A percentile compares a stretch with the other conserved stretches of the same genome.
Conservation (phyloP, 345 rosid species). For the Eucalyptus rudis region DNA sequence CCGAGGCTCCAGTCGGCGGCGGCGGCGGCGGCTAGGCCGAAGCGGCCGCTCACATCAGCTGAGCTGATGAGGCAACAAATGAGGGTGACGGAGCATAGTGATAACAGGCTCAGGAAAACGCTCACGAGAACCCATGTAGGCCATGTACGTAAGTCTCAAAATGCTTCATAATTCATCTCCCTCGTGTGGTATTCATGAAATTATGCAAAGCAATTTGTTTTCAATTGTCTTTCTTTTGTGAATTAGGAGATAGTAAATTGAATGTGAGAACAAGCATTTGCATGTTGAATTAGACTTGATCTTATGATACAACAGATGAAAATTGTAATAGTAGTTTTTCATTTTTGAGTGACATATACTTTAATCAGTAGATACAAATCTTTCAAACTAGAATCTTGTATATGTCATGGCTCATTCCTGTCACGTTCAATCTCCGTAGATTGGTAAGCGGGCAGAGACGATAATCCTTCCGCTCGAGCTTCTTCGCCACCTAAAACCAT, state of each 20-base stretch:
- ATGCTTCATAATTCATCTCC: neutral
- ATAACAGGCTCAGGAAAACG: conserved; percentile 71
- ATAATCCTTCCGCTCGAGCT: conserved; percentile 85
- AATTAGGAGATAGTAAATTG: neutral
- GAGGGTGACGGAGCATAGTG: conserved; percentile 86
- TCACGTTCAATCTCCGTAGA: neutral
- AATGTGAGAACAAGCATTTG: neutral
- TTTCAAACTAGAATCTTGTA: neutral
- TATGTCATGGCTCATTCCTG: neutral
- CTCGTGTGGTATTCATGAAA: neutral
- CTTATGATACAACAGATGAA: neutral
- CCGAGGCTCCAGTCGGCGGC: conserved; percentile 14
- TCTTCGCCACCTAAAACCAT: conserved; percentile 69
- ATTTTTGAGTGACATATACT: neutral
- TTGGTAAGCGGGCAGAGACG: conserved; percentile 72
- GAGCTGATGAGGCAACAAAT: conserved; percentile 95
- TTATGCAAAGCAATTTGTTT: neutral
- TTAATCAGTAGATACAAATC: neutral
- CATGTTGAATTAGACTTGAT: neutral
- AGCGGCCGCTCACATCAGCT: conserved; percentile 74
- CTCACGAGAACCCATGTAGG: conserved; percentile 87
- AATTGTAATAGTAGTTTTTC: neutral
- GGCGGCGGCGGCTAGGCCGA: conserved; percentile 24
- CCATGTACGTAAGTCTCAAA: conserved; percentile 31
- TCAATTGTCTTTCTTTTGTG: neutral